Conservation (phyloP, 352 stramenopile species). For the Phytophthora gonapodyides region DNA sequence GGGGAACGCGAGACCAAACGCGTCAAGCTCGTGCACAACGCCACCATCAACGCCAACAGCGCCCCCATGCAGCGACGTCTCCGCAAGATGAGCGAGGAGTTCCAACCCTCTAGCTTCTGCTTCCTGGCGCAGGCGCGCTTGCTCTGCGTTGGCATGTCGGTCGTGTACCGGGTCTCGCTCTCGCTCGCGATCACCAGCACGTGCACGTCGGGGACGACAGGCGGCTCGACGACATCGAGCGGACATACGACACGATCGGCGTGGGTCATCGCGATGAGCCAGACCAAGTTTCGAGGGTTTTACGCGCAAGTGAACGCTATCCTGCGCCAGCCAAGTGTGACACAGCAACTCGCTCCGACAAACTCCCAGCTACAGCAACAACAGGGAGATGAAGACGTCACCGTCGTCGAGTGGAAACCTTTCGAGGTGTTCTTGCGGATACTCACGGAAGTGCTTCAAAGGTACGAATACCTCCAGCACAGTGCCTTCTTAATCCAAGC, state of each 20-base stretch:
- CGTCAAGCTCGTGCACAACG: constrained; percentile 35
- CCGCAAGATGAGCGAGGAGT: constrained; percentile 67
- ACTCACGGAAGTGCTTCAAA: constrained; percentile 42
- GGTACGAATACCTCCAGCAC: constrained; percentile 44
- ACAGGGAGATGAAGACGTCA: constrained; percentile 9
- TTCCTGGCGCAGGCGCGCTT: constrained; percentile 53
- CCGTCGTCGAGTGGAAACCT: constrained; percentile 46
- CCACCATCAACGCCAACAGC: constrained; percentile 14
- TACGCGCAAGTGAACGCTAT: constrained; percentile 48
- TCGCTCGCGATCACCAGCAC: constrained; percentile 32
- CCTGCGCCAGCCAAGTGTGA: constrained; percentile 41
- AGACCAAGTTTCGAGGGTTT: constrained; percentile 60
- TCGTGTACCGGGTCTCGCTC: constrained; percentile 65
- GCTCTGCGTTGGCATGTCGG: constrained; percentile 58
- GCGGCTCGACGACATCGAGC: constrained; percentile 15
- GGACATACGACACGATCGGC: constrained; percentile 40
- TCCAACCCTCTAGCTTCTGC: constrained; percentile 48
- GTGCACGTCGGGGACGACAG: constrained; percentile 18
- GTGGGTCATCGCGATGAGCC: constrained; percentile 68
- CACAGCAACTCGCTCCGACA: constrained; percentile 23
- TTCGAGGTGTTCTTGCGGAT: constrained; percentile 52
- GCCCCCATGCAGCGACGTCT: constrained; percentile 47
- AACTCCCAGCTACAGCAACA: constrained; percentile 14
- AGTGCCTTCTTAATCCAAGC: constrained; percentile 49
- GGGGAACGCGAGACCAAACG: constrained; percentile 29